A percentile compares a stretch with the other conserved stretches of the same genome.
These are phyloP conservation scores for Neoboletus magnificus DNA, from an alignment of 768 basidiomycete genomes.

Conservation along the genomic window DNA sequence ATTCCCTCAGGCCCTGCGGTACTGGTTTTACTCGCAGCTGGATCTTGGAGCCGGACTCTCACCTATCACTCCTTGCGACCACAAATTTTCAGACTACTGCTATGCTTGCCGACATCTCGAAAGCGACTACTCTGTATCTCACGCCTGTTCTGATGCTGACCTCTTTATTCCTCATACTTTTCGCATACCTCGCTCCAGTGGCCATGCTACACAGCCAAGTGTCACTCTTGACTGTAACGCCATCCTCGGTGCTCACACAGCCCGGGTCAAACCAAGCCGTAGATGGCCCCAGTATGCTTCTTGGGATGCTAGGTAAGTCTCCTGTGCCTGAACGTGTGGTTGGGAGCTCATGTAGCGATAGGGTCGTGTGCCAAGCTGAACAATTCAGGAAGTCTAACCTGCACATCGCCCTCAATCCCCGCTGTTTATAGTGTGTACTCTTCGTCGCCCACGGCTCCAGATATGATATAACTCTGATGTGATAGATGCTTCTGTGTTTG, in stretches of 20 bases:
- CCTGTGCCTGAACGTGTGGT: neutral
- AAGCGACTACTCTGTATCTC: constrained; percentile 63
- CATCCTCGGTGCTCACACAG: constrained; percentile 45
- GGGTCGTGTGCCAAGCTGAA: constrained; percentile 64
- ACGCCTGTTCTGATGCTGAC: constrained; percentile 65
- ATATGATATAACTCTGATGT: neutral
- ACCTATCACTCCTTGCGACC: neutral
- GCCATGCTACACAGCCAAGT: constrained; percentile 59
- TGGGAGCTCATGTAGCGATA: constrained; percentile 24
- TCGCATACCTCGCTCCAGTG: constrained; percentile 67
- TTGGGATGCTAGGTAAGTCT: constrained; percentile 64
- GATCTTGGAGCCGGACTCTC: constrained; percentile 23
- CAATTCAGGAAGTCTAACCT: constrained; percentile 49
- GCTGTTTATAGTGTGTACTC: constrained; percentile 57
- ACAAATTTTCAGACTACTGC: neutral
- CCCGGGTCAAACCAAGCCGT: constrained; percentile 32
- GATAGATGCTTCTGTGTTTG: constrained; percentile 64
- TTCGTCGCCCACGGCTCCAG: neutral
- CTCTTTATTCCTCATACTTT: constrained; percentile 59
- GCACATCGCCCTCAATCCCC: constrained; percentile 51
- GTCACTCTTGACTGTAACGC: constrained; percentile 60
- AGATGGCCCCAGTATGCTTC: constrained; percentile 67
- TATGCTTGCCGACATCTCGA: constrained; percentile 73
- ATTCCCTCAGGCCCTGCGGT: constrained; percentile 13
- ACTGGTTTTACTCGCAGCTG: constrained; percentile 21